A percentile compares a stretch with the other conserved stretches of the same genome.
Conservation (phyloP, 805 yeast species). For the Cephaloascus fragrans region DNA sequence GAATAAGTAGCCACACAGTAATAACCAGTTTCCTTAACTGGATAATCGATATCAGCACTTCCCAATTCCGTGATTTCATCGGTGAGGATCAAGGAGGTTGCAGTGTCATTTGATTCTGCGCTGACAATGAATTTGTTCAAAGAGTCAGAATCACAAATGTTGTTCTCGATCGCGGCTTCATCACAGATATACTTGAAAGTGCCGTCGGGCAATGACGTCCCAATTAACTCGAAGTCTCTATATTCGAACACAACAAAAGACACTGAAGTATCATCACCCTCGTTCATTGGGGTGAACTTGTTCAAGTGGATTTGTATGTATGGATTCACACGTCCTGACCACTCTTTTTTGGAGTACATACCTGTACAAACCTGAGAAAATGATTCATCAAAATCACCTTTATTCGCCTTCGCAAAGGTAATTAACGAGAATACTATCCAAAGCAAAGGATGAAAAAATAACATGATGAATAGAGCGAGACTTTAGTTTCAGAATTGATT, state of each 20-base stretch:
- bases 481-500: too few species aligned
- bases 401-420: too few species aligned
- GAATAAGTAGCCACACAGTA: constrained; percentile 75
- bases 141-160: constrained; percentile 44
- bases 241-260: constrained; percentile 78
- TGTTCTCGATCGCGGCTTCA: constrained; percentile 45
- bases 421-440: too few species aligned
- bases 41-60: constrained; percentile 50
- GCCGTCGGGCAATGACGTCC: constrained; percentile 38
- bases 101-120: constrained; percentile 25
- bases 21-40: constrained; percentile 71
- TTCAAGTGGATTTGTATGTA: constrained; percentile 40
- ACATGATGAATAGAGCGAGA: too few species aligned
- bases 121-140: constrained; percentile 55
- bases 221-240: constrained; percentile 63
- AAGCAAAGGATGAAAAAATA: too few species aligned
- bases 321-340: constrained; percentile 75
- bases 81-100: constrained; percentile 47
- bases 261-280: constrained; percentile 32
- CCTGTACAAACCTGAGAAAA: constrained; percentile 77
- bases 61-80: constrained; percentile 48
- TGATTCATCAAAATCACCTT: constrained; percentile 37
- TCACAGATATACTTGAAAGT: constrained; percentile 63
- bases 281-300: constrained; percentile 14
- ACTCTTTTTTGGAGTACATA: constrained; percentile 76